Evolutionary conservation across 2,329 filamentous ascomycete genomes (phyloP), one percentile per base, ranked within the genome.

Genomic region (Aphanocladium album): DNA sequence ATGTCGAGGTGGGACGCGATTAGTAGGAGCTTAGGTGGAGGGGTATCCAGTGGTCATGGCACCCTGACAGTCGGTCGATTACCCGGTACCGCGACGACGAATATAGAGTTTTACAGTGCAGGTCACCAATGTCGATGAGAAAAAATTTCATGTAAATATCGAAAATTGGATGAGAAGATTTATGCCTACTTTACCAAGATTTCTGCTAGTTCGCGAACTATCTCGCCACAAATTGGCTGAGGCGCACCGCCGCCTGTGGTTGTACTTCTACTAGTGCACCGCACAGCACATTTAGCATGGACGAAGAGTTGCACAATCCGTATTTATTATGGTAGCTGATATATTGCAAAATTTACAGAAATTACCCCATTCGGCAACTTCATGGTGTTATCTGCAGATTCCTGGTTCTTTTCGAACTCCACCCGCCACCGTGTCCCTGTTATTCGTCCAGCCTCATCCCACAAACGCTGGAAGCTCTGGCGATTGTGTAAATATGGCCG

Each of bases 381-480:
- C 39, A 41, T 46, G 16, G n/a, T 30, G 17, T 49, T n/a, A 14
- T 54, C 58, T 16, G 27, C 12, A 2, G 19, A 23, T 17, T 53
- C 52, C 16, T 19, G 7, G 14, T 9, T 57, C 8, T 2, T 56
- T 61, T 79, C 74, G 55, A 80, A 64, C 52, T 78, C 73, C 1
- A 81, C 78, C 55, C 72, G 70, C 82, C 82, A 84, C 45, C 66
- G 67, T 1, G 81, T 83, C 25, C 72, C 74, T 0, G 82, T 84
- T 57, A 78, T 67, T 35, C 62, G 63, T 9, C 80, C 80, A 27
- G 84, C 76, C 62, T 83, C 78, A 57, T 82, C 74, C 83, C 83
- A 86, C 25, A 86, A 70, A 39, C 67, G 67, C 65, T 80, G 78
- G 70, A 84, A 85, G 60, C 76, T 82, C 8, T 70, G 67, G 37